These are phyloP conservation scores for Erucastrum elatum DNA, from an alignment of 345 rosid species.

Conservation along the genomic window DNA sequence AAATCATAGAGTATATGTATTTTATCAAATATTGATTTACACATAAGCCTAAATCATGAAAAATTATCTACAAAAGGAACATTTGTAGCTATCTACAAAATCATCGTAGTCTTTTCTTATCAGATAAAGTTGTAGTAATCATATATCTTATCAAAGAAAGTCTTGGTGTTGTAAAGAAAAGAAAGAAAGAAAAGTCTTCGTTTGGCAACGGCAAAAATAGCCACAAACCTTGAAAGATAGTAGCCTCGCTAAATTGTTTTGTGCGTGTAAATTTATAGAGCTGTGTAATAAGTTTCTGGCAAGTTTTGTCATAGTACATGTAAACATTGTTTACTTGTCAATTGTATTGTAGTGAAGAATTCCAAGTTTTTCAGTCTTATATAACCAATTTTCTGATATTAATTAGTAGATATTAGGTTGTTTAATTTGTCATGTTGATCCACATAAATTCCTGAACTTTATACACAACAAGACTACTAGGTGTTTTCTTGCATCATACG, in stretches of 20 bases:
- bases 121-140: slow-evolving; percentile 6
- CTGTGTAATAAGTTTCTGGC: neutral
- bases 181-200: neutral
- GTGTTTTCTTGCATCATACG: too few relatives aligned
- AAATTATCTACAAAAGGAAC: neutral
- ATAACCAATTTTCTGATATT: neutral
- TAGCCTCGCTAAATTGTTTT: slow-evolving; percentile 8
- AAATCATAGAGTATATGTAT: neutral
- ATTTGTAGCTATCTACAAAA: neutral
- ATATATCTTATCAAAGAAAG: neutral
- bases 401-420: neutral
- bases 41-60: neutral
- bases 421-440: neutral
- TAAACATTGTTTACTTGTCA: neutral
- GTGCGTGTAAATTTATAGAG: neutral
- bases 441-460: neutral
- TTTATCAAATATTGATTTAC: neutral
- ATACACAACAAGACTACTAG: neutral
- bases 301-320: neutral
- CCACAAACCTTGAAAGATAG: neutral
- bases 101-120: neutral
- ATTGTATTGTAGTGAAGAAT: neutral
- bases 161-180: neutral
- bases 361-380: neutral
- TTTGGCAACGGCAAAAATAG: slow-evolving; percentile 8